phyloP scores from a whole-genome alignment of 129 eudicot species.

The Kitagawia praeruptora region DNA sequence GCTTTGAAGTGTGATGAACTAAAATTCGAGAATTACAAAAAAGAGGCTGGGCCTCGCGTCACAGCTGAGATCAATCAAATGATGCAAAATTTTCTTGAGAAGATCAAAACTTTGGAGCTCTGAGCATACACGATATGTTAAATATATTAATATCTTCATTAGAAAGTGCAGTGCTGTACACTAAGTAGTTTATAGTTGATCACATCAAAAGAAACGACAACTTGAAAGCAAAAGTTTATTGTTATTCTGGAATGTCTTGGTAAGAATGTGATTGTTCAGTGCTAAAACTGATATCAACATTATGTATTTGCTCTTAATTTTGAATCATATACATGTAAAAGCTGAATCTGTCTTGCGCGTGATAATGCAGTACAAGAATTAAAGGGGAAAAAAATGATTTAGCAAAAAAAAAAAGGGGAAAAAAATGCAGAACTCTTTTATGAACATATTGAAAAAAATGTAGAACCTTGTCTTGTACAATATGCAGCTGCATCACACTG shows the following conservation, averaged over 20 bases:
- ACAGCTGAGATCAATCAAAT: constrained; percentile 40
- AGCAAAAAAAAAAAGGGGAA: too few relatives aligned
- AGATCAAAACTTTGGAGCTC: constrained; percentile 63
- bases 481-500: not conserved
- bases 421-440: not conserved
- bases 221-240: not conserved
- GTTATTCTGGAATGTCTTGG: not conserved
- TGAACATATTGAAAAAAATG: not conserved
- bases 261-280: not conserved
- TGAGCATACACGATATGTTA: constrained; percentile 13
- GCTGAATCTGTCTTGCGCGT: not conserved
- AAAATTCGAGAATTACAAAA: constrained; percentile 65
- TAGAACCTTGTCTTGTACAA: not conserved
- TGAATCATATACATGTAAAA: not conserved
- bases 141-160: not conserved
- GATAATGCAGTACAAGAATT: not conserved
- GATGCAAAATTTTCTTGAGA: constrained; percentile 69
- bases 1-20: constrained; percentile 73
- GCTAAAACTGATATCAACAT: not conserved
- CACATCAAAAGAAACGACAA: not conserved
- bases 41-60: constrained; percentile 30
- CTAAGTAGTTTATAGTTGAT: not conserved
- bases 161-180: not conserved
- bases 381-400: not conserved
- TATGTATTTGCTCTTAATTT: not conserved